Base-by-base conservation (phyloP, 768 basidiomycete genomes). In the Paxillus involutus region DNA sequence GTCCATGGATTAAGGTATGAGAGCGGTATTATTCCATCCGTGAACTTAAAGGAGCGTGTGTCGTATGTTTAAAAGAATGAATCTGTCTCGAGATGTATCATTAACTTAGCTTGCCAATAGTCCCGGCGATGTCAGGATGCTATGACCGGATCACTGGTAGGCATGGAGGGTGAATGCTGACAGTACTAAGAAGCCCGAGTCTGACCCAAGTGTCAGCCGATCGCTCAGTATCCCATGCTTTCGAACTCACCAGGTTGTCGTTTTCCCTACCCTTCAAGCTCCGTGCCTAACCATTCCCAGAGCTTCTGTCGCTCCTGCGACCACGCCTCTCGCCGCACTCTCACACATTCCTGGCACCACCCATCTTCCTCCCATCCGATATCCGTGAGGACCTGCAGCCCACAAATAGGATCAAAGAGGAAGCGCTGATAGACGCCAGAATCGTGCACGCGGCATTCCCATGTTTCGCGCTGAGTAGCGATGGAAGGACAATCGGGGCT, bases 261-360 rank as follows among this genome's bases (percentile, higher is more conserved):
- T 6, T 40, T 40, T 6, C n/a, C 39, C n/a, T 40, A 40, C 39
- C 39, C 36, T 13, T 24, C 30, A 11, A 49, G 24, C 48, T 40
- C 21, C 4, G 24, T n/a, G 12, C 40, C 36, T 9, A 49, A 12
- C 30, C 42, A 30, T 9, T 39, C 32, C 49, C 49, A 50, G 24
- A 50, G 40, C 2, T 50, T 24, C 29, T 26, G 21, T 29, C 9
- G 36, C 24, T n/a, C n/a, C 26, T 56, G 58, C 37, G 17, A 29
- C 74, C 75, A 76, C 29, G 50, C 48, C 7, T 64, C 59, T 49
- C 58, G 52, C 53, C 67, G 54, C 51, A 51, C 59, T 40, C 50
- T 47, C 33, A 68, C 66, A 55, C 76, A 76, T 33, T 56, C 64
- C n/a, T 56, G 49, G 53, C 76, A 77, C 49, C 63, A 75, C 5